Conservation (phyloP, 768 basidiomycete genomes). For the Lentinula sp. region DNA sequence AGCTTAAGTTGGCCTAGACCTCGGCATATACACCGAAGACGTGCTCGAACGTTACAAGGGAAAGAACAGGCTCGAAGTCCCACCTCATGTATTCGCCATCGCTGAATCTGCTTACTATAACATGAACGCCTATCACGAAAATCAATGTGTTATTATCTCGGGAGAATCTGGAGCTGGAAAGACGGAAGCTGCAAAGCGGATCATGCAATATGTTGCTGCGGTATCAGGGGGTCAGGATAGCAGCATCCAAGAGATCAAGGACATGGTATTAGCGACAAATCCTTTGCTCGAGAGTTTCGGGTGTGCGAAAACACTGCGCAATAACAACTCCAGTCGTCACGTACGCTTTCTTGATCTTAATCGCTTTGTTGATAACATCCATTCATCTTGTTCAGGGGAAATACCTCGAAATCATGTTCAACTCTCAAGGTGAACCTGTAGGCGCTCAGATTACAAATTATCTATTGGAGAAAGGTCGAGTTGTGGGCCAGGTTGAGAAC, state of each 20-base stretch:
- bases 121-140: conserved; percentile 99
- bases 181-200: conserved; percentile 97
- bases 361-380: conserved; percentile 5
- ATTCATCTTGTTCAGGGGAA: conserved; percentile 63
- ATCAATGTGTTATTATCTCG: conserved; percentile 99
- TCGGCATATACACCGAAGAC: conserved; percentile 96
- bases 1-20: conserved; percentile 46
- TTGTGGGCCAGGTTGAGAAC: conserved; percentile 93
- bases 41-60: conserved; percentile 81
- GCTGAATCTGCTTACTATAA: conserved; percentile 98
- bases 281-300: conserved; percentile 97
- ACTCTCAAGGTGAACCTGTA: conserved; percentile 84
- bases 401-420: conserved; percentile 99
- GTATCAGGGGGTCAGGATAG: conserved; percentile 85
- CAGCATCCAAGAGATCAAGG: conserved; percentile 96
- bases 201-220: conserved; percentile 99
- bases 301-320: conserved; percentile 96
- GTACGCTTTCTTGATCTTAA: conserved; percentile 41
- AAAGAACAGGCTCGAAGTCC: conserved; percentile 97
- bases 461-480: conserved; percentile 92
- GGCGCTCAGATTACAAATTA: conserved; percentile 99
- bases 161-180: conserved; percentile 99
- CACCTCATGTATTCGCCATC: conserved; percentile 96
- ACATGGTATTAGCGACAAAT: conserved; percentile 99
- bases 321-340: conserved; percentile 98